Percentiles rank a stretch among this genome's conserved stretches.
Evolutionary conservation across 345 rosid genomes (phyloP).

Genomic region (Rhizophora mangle): DNA sequence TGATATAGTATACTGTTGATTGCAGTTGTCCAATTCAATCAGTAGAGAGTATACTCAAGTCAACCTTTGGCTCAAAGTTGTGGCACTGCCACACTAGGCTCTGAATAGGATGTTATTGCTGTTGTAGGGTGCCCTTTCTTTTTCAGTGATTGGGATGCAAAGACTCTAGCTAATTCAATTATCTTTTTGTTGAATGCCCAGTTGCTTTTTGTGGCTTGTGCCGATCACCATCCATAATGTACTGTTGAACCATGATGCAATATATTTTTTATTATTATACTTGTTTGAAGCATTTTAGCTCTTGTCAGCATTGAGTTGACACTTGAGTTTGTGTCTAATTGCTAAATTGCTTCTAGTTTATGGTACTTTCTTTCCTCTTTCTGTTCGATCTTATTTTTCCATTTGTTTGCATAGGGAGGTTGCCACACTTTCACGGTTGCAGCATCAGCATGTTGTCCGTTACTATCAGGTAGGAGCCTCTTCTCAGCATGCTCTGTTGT

Average conservation of each 20-base stretch:
- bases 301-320: slow-evolving; percentile 9
- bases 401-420: slow-evolving; percentile 62
- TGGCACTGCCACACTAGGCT: too few relatives aligned
- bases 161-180: background rate
- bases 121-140: background rate
- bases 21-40: background rate
- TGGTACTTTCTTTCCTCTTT: background rate
- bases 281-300: background rate
- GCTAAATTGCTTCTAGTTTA: too few relatives aligned
- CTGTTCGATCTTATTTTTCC: slow-evolving; percentile 9
- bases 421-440: slow-evolving; percentile 93
- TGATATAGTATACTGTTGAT: background rate
- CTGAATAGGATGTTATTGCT: too few relatives aligned
- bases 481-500: slow-evolving; percentile 20
- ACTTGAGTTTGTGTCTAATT: background rate
- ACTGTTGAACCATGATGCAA: too few relatives aligned
- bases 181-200: background rate
- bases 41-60: background rate
- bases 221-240: too few relatives aligned
- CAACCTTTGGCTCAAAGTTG: too few relatives aligned
- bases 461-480: slow-evolving; percentile 74
- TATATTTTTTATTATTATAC: background rate
- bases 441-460: slow-evolving; percentile 99
- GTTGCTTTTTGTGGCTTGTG: background rate
- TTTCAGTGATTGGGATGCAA: background rate